Evolutionary conservation across 768 basidiomycete species (phyloP).

Genomic region (Thelephora ganbajun): DNA sequence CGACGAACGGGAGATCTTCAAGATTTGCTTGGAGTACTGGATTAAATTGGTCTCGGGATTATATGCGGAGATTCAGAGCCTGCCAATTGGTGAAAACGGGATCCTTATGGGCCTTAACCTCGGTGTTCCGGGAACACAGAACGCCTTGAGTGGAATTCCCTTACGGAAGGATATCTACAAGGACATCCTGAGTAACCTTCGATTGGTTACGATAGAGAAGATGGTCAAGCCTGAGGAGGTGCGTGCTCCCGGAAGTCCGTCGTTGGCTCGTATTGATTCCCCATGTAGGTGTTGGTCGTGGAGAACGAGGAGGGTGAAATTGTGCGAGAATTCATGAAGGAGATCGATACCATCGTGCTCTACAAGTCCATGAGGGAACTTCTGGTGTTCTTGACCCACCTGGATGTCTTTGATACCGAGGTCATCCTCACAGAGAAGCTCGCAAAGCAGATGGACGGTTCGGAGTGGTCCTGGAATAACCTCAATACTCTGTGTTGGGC

Average conservation of each 20-base stretch:
- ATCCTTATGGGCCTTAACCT: constrained; percentile 77
- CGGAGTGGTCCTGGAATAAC: constrained; percentile 99
- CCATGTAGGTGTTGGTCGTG: constrained; percentile 78
- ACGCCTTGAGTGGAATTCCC: constrained; percentile 56
- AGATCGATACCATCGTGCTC: constrained; percentile 87
- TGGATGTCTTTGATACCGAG: constrained; percentile 89
- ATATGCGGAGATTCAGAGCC: constrained; percentile 88
- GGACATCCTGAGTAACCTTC: constrained; percentile 80
- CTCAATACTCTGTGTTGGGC: constrained; percentile 97
- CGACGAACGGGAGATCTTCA: constrained; percentile 94
- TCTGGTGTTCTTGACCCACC: constrained; percentile 87
- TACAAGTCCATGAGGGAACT: constrained; percentile 97
- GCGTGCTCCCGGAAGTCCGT: constrained; percentile 8
- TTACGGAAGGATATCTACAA: constrained; percentile 85
- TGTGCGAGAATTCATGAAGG: constrained; percentile 94
- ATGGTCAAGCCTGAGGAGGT: constrained; percentile 99
- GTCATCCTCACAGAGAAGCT: constrained; percentile 91
- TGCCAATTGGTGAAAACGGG: constrained; percentile 76
- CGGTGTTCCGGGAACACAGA: constrained; percentile 42
- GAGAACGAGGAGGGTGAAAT: constrained; percentile 98
- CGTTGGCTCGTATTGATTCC: constrained; percentile 4
- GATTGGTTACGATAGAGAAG: constrained; percentile 85
- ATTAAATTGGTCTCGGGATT: constrained; percentile 82
- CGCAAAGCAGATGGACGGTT: constrained; percentile 91
- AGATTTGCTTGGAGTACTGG: constrained; percentile 96